These are phyloP conservation scores for Aeminium ludgeri DNA, from an alignment of 495 filamentous ascomycete species.

Conservation along the genomic window DNA sequence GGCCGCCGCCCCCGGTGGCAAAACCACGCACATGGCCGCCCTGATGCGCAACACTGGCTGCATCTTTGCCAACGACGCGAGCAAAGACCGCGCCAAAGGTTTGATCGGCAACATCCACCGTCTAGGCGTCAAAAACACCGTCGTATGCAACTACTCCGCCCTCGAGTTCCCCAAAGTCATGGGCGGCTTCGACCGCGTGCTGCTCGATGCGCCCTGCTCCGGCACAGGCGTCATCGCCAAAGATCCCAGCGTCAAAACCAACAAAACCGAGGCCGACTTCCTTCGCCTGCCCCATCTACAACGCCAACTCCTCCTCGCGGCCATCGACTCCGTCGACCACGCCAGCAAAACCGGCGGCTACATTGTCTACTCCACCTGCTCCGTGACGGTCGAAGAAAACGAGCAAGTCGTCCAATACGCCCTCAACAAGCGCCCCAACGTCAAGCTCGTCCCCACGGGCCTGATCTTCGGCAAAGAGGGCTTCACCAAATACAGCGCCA, in stretches of 20 bases:
- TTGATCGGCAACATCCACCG: slow-evolving; percentile 96
- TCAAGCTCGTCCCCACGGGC: slow-evolving; percentile 82
- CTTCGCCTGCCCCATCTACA: slow-evolving; percentile 79
- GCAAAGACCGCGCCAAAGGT: slow-evolving; percentile 84
- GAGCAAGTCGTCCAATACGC: slow-evolving; percentile 89
- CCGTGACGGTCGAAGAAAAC: slow-evolving; percentile 82
- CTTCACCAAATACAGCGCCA: slow-evolving; percentile 73
- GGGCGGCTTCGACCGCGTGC: slow-evolving; percentile 77
- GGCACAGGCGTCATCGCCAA: slow-evolving; percentile 88
- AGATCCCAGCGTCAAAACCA: slow-evolving; percentile 88
- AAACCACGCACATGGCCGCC: slow-evolving; percentile 90
- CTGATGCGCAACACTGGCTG: slow-evolving; percentile 96
- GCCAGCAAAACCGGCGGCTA: slow-evolving; percentile 75
- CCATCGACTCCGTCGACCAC: slow-evolving; percentile 89
- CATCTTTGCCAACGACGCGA: slow-evolving; percentile 92
- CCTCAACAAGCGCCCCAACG: slow-evolving; percentile 76
- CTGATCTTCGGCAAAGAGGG: slow-evolving; percentile 85
- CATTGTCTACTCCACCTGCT: slow-evolving; percentile 87
- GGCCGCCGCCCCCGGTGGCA: slow-evolving; percentile 95
- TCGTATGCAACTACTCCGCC: slow-evolving; percentile 89
- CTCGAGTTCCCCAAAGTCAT: slow-evolving; percentile 84
- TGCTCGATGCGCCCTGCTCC: slow-evolving; percentile 68
- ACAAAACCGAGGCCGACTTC: slow-evolving; percentile 91
- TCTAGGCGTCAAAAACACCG: slow-evolving; percentile 78
- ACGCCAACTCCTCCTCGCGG: slow-evolving; percentile 79